Base-by-base conservation (phyloP, 257 asterid species). In the Nicotiana otophora region DNA sequence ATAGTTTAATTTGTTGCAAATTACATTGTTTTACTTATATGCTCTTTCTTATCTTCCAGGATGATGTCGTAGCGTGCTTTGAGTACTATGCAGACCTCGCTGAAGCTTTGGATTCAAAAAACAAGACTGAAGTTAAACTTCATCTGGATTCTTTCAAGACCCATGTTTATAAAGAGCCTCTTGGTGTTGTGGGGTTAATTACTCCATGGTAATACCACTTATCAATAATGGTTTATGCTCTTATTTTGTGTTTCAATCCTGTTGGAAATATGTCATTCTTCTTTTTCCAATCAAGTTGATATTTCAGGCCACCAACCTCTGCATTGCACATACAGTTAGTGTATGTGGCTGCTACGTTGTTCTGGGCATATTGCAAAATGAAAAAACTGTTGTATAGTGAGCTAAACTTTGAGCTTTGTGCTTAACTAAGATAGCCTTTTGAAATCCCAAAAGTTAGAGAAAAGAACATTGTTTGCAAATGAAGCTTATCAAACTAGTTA, bases 111-210 rank as follows among this genome's bases (percentile, higher is more conserved):
- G 99, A 96, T 87, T 85, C 92, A 61, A 88, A 90, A 89, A 96
- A 92, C 77, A 90, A 89, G 86, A 57, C 87, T 84, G 98, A 95
- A 42, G 84, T 96, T 87, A 68, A 97, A 83, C 91, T 96, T 83
- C 99, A 98, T n/a, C 68, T 90, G 95, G 98, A 96, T 12, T 82
- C 97, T 76, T 93, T 94, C 84, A 92, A 91, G 74, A 91, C 93
- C 81, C 94, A 93, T 87, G 88, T 93, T 86, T 36, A 89, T 28
- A 93, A 84, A 91, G 99, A 96, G 82, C 97, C 99, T 74, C 78
- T 96, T 81, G 99, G 99, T n/a, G 98, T 96, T 36, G 97, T 96
- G 89, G 99, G 98, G 78, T 84, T 96, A 88, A 96, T 96, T 85
- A 94, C 99, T 62, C 99, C 99, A 86, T 96, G 99, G 99, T 96